A percentile compares a stretch with the other conserved stretches of the same genome.
These are phyloP conservation scores for Phaeosphaeriaceae sp. DNA, from an alignment of 2,329 filamentous ascomycete genomes.

Conservation along the genomic window DNA sequence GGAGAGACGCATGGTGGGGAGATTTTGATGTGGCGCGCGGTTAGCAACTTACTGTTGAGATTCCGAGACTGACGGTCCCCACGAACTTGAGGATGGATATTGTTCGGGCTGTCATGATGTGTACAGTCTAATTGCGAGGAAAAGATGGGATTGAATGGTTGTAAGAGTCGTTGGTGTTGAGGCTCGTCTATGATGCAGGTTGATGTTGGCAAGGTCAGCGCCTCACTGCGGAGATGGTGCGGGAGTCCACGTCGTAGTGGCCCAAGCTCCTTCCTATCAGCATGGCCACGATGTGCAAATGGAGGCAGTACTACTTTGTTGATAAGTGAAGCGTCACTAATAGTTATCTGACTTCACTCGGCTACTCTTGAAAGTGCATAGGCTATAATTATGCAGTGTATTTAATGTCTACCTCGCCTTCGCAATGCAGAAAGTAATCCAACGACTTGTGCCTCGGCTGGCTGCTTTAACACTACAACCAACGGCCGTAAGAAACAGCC, in stretches of 20 bases:
- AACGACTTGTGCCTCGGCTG: conserved; percentile 29
- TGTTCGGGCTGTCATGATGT: conserved; percentile 67
- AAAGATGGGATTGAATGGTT: not conserved
- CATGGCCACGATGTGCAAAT: conserved; percentile 5
- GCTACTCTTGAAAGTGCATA: not conserved
- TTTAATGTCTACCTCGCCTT: not conserved
- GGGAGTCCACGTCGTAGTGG: conserved; percentile 6
- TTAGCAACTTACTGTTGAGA: conserved; percentile 74
- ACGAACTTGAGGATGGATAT: conserved; percentile 89
- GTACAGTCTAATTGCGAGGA: not conserved
- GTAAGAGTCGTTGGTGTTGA: conserved; percentile 1
- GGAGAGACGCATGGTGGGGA: conserved; percentile 3
- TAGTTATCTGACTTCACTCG: not conserved
- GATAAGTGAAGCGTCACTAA: not conserved
- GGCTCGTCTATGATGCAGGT: conserved; percentile 16
- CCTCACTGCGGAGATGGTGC: conserved; percentile 25
- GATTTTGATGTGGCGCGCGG: conserved; percentile 22
- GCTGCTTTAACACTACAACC: conserved; percentile 2
- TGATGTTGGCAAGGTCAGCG: conserved; percentile 19
- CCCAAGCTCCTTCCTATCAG: conserved; percentile 7
- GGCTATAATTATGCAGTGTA: conserved; percentile 1
- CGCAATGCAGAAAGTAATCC: conserved; percentile 13
- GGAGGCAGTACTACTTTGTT: not conserved
- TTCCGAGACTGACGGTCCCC: conserved; percentile 84
- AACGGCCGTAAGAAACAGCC: not conserved